phyloP scores from a whole-genome alignment of 139 green algal species.

The Coelastrella sp. region DNA sequence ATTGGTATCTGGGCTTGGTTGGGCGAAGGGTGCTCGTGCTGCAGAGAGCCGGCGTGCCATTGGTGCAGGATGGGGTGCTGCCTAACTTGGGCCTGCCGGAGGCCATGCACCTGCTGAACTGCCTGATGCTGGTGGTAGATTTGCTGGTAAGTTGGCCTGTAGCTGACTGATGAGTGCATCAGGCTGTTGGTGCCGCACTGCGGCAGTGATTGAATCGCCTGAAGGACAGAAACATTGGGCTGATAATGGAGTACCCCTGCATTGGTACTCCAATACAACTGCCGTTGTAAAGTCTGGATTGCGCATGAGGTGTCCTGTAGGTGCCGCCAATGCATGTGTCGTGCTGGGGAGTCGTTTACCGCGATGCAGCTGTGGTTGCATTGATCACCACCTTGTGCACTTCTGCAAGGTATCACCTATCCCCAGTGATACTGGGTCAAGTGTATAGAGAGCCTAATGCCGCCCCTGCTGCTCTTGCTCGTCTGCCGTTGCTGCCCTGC shows the following conservation, averaged over 20 bases:
- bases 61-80: background rate
- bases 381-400: background rate
- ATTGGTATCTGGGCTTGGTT: background rate
- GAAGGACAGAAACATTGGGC: background rate
- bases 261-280: background rate
- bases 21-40: background rate
- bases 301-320: background rate
- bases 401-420: conserved; percentile 1
- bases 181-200: background rate
- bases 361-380: background rate
- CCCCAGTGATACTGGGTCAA: background rate
- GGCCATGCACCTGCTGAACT: background rate
- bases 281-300: background rate
- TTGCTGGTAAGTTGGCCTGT: background rate
- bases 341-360: background rate
- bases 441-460: background rate
- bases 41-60: background rate
- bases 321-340: background rate
- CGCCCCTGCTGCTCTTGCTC: background rate
- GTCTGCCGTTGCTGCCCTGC: background rate
- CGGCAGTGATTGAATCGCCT: background rate
- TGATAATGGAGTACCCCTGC: background rate
- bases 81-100: background rate
- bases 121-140: background rate
- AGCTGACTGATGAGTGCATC: background rate